Percentiles rank a stretch among this genome's conserved stretches.
These are phyloP conservation scores for Podospora appendiculata DNA, from an alignment of 495 filamentous ascomycete species.

Conservation along the genomic window DNA sequence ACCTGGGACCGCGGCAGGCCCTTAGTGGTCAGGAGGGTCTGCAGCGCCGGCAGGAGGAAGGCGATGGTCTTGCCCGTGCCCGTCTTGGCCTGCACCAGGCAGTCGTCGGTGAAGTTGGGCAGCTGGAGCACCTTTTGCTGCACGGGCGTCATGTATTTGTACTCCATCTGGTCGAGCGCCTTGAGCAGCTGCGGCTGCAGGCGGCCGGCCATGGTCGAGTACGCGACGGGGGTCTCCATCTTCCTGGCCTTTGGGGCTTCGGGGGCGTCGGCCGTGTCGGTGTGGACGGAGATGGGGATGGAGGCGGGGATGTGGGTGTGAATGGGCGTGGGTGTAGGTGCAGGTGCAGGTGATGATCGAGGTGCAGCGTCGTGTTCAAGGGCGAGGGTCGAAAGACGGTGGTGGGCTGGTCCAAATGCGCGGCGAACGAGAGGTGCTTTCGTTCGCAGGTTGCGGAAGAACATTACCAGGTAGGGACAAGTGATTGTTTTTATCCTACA, in stretches of 20 bases:
- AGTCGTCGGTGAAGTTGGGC: slow-evolving; percentile 56
- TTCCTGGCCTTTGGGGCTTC: too few species aligned
- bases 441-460: too few species aligned
- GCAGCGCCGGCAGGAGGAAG: slow-evolving; percentile 69
- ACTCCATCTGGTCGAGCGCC: slow-evolving; percentile 55
- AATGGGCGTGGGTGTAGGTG: background rate
- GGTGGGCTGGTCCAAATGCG: too few species aligned
- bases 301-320: too few species aligned
- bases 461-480: too few species aligned
- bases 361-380: too few species aligned
- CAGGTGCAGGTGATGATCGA: too few species aligned
- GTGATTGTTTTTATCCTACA: too few species aligned
- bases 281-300: too few species aligned
- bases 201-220: slow-evolving; percentile 13
- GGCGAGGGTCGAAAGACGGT: too few species aligned
- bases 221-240: background rate
- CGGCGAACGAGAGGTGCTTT: too few species aligned
- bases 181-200: slow-evolving; percentile 50
- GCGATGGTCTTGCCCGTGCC: slow-evolving; percentile 95
- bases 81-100: slow-evolving; percentile 78
- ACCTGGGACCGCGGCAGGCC: slow-evolving; percentile 33
- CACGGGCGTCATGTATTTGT: slow-evolving; percentile 76
- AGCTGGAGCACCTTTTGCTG: slow-evolving; percentile 67
- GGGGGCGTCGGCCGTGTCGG: too few species aligned
- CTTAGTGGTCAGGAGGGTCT: slow-evolving; percentile 46